These are phyloP conservation scores for Taphrina deformans DNA, from an alignment of 1,139 yeast genomes.

Conservation along the genomic window DNA sequence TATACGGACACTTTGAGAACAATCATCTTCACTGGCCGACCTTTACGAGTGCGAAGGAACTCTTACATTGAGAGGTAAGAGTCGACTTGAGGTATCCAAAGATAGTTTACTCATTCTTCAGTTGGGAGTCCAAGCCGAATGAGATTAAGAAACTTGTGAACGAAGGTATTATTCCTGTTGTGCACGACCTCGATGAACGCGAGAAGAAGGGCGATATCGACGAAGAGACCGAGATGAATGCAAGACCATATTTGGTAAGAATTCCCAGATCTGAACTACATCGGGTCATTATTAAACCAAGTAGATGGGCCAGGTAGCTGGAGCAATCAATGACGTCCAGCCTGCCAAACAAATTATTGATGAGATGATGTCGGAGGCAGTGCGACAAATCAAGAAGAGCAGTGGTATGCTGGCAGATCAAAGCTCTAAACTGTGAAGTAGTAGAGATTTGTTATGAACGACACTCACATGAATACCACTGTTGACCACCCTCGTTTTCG, in stretches of 20 bases:
- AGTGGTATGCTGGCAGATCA: background rate
- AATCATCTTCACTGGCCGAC: slow-evolving; percentile 43
- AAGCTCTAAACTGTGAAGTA: background rate
- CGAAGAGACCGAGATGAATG: slow-evolving; percentile 36
- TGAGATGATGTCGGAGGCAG: slow-evolving; percentile 42
- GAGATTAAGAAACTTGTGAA: slow-evolving; percentile 40
- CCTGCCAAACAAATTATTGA: slow-evolving; percentile 43
- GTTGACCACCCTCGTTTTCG: too few species aligned
- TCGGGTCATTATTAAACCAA: background rate
- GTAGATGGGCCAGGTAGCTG: slow-evolving; percentile 43
- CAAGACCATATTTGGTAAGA: slow-evolving; percentile 37
- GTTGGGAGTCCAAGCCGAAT: slow-evolving; percentile 41
- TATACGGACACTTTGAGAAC: slow-evolving; percentile 42
- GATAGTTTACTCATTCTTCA: background rate
- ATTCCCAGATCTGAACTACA: slow-evolving; percentile 37
- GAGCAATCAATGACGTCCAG: slow-evolving; percentile 40
- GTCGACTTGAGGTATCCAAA: too few species aligned
- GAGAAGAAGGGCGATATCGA: slow-evolving; percentile 37
- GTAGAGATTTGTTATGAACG: background rate
- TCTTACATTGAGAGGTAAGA: slow-evolving; percentile 38
- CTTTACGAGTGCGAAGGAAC: slow-evolving; percentile 41
- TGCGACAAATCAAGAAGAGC: slow-evolving; percentile 25
- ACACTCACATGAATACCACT: background rate
- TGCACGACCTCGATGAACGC: slow-evolving; percentile 40
- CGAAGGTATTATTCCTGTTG: slow-evolving; percentile 41